Evolutionary conservation across 108 stramenopile species (phyloP), one percentile per base, ranked within the genome.

Genomic region (Ochromonas danica): DNA sequence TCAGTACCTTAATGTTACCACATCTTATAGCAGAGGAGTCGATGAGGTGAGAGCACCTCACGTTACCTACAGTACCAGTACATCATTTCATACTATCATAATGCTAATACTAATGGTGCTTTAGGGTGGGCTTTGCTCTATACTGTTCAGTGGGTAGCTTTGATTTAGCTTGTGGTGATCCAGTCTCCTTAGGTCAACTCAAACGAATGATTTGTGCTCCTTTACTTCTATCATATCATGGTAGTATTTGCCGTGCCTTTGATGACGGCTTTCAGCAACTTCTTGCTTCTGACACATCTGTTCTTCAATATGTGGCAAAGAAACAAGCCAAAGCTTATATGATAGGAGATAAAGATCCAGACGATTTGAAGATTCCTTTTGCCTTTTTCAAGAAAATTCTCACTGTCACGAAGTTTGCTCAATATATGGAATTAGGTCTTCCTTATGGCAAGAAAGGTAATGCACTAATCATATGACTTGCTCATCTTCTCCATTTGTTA

Each of bases 341-440:
- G 45, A n/a, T 51, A 14, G 6, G 14, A 51, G 22, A 51, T 51
- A 22, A 22, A 51, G 72, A 75, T 75, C 51, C 43, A 28, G 35
- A 75, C 51, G 40, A 42, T 3, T 30, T 75, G 72, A 39, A 17
- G 40, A 57, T 75, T 10, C 31, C 72, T 3, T 75, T 42, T 75
- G 14, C 6, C 10, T 14, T 75, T 6, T 75, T 75, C 25, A 3
- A 10, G 6, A 75, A 75, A 36, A 45, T 75, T 60, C 28, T 75
- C 6, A 57, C 72, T 27, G 72, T 14, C 3, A 75, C 72, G 36
- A 10, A 3, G 10, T 33, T 75, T 27, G 3, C 36, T 14, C n/a
- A 36, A 10, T 57, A 75, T 33, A 28, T 75, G 27, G 40, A 75
- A 60, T 6, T 60, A 6, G 72, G 14, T 22, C 6, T 33, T 10